Base-by-base conservation (phyloP, 2,329 filamentous ascomycete genomes). In the Tolypocladium tropicale region DNA sequence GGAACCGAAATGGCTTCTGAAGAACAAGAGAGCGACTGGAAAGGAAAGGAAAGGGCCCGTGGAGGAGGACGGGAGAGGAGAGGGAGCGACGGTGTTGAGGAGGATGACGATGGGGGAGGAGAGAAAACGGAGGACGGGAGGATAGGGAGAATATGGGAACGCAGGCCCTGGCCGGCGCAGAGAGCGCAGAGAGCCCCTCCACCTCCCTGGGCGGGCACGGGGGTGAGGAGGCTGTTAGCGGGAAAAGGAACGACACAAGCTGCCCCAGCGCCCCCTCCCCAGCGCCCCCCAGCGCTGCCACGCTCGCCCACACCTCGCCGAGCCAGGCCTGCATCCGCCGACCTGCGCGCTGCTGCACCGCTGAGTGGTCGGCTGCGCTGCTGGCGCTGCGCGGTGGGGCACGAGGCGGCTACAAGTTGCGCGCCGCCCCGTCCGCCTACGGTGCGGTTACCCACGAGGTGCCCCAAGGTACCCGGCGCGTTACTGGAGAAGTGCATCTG, bases 21-120 rank as follows among this genome's bases (percentile, higher is more conserved):
- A 71, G 66, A 66, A 68, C 70, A 78, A 79, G 76, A 70, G 76
- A 79, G 72, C 71, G 77, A 79, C 76, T 78, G 69, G 53, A 72
- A 77, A 72, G 68, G 69, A 74, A 75, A 71, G 66, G 67, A 73
- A 74, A 70, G 62, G 60, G 61, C 60, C 61, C 60, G 66, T 65
- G 62, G 68, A 67, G 68, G 64, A 63, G 64, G 66, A 63, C 65
- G 66, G 67, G 67, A 65, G 65, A 57, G 62, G 59, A 62, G 62
- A 62, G 61, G 66, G 68, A 71, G 66, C 63, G 64, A 66, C 67
- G 69, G 65, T 63, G 61, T 63, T 63, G 65, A 62, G 69, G 64
- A 61, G 64, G 62, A 65, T 65, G 65, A 65, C 64, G 64, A 63
- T 68, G 65, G 66, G 67, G 66, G 66, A 61, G 59, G 61, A 64